These are phyloP conservation scores for Solanum bukasovii DNA, from an alignment of 257 asterid genomes.

Conservation along the genomic window DNA sequence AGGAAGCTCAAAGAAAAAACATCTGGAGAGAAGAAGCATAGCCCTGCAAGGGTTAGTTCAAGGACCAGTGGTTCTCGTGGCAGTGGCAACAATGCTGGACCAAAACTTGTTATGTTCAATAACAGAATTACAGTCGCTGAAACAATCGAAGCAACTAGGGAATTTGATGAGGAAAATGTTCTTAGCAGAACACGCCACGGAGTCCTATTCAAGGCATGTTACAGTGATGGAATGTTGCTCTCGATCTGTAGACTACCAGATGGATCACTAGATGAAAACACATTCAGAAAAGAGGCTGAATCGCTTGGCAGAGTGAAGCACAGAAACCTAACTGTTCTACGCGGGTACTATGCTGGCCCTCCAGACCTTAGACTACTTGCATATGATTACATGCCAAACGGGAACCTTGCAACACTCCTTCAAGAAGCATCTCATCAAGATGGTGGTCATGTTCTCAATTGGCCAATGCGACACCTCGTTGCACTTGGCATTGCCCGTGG, in stretches of 20 bases:
- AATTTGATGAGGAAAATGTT: conserved; percentile 65
- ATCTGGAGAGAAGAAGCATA: conserved; percentile 44
- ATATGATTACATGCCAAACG: conserved; percentile 76
- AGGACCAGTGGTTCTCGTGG: conserved; percentile 60
- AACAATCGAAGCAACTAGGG: conserved; percentile 61
- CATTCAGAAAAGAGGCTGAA: conserved; percentile 61
- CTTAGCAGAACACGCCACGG: conserved; percentile 50
- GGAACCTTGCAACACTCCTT: conserved; percentile 52
- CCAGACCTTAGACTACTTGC: conserved; percentile 54
- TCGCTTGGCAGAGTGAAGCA: conserved; percentile 56
- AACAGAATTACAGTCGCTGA: conserved; percentile 57
- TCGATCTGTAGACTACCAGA: conserved; percentile 47
- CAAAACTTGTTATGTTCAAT: conserved; percentile 60
- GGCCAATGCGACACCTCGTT: conserved; percentile 74
- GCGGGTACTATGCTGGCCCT: conserved; percentile 57
- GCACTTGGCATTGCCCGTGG: conserved; percentile 68
- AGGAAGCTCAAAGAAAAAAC: conserved; percentile 37
- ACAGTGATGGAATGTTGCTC: conserved; percentile 62
- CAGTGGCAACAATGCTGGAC: conserved; percentile 52
- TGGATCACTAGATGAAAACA: conserved; percentile 34
- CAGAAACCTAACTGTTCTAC: conserved; percentile 56
- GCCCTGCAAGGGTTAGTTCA: conserved; percentile 58
- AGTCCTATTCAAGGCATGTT: conserved; percentile 58
- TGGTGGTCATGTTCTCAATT: conserved; percentile 67
- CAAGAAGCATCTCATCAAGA: conserved; percentile 78